Base-by-base conservation (phyloP, 805 yeast species). In the Grigorovia yakushimaensis region DNA sequence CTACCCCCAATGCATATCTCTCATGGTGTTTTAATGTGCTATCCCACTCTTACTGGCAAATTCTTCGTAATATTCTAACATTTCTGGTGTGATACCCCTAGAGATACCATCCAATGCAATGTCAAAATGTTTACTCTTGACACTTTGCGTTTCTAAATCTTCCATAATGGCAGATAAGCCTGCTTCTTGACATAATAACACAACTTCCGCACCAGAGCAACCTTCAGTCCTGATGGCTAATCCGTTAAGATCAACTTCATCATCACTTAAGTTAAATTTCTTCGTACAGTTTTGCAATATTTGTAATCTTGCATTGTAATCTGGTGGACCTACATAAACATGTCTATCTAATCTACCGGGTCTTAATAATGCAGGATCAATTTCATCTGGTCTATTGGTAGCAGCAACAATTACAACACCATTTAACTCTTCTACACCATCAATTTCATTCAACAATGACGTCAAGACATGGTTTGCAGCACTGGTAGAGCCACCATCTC, bases 301-400 rank as follows among this genome's bases (percentile, higher is more conserved):
- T 59, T 87, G 88, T 42, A 78, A 62, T 47, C 98, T 74, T 0
- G 97, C 96, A 1, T 73, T 80, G 45, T 57, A 66, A 60, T 89
- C 95, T 0, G 98, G 98, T 2, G 98, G 98, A 0, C 84, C 77
- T 9, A 93, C 98, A 60, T 87, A 93, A 30, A 93, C 79, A 54
- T 91, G 91, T 56, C 98, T 77, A 61, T 93, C 98, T 53, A 93
- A 71, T 62, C 99, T 77, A 0, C 99, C 99, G 0, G 99, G 98
- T 58, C 99, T 78, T 60, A 93, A 70, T 48, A 93, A 70, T 0
- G 98, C 98, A 0, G 96, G 76, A 60, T 93, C 98, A 41, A 93
- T 88, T 22, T 84, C 84, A 42, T 88, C 88, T 0, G 99, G 99
- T 57, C 96, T 73, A 62, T 93, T 93, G 0, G 99, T 93, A 9